phyloP scores from a whole-genome alignment of 805 yeast genomes.

The Pachysolen tannophilus region DNA sequence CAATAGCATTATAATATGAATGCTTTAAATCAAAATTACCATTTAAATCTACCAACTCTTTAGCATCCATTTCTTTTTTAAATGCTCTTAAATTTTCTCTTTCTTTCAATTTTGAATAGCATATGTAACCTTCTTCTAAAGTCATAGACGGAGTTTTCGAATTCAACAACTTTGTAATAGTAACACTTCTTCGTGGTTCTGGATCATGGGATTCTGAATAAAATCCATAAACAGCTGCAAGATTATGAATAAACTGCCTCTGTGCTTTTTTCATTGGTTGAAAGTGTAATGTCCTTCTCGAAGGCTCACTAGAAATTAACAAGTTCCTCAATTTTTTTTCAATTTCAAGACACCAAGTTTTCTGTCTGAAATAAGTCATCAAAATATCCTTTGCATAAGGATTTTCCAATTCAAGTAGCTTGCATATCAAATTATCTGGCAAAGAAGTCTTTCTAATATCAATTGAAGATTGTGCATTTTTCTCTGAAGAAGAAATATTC shows the following conservation, averaged over 20 bases:
- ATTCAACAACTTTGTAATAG: slow-evolving; percentile 31
- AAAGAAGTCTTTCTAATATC: slow-evolving; percentile 5
- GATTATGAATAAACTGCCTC: slow-evolving; percentile 60
- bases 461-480: slow-evolving; percentile 1
- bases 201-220: slow-evolving; percentile 72
- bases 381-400: slow-evolving; percentile 41
- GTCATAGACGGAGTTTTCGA: slow-evolving; percentile 34
- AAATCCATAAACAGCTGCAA: slow-evolving; percentile 51
- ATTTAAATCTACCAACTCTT: slow-evolving; percentile 19
- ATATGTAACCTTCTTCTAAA: slow-evolving; percentile 35
- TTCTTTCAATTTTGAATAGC: slow-evolving; percentile 21
- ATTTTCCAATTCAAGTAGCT: slow-evolving; percentile 18
- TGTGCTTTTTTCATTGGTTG: slow-evolving; percentile 68
- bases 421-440: slow-evolving; percentile 15
- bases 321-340: slow-evolving; percentile 47
- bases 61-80: slow-evolving; percentile 11
- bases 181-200: slow-evolving; percentile 73
- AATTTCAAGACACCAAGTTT: slow-evolving; percentile 59
- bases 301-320: slow-evolving; percentile 27
- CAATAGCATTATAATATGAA: slow-evolving; percentile 40
- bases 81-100: slow-evolving; percentile 15
- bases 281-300: slow-evolving; percentile 44
- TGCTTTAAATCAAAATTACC: slow-evolving; percentile 13
- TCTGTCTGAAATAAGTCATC: slow-evolving; percentile 44
- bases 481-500: slow-evolving; percentile 20